These are phyloP conservation scores for Pleurotus eryngii DNA, from an alignment of 768 basidiomycete species.

Conservation along the genomic window DNA sequence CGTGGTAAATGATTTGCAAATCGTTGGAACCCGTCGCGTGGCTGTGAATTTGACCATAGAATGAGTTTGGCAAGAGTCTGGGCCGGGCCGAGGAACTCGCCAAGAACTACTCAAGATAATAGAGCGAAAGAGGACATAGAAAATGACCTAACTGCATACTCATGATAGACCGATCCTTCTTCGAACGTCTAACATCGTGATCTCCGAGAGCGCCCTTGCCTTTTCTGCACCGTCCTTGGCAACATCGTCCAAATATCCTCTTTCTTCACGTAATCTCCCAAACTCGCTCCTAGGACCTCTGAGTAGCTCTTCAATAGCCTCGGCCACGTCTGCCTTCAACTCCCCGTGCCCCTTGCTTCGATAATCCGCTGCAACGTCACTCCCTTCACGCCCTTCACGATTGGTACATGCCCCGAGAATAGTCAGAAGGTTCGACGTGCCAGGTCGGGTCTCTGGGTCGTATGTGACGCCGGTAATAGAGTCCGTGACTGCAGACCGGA, in stretches of 20 bases:
- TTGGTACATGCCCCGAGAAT: constrained; percentile 76
- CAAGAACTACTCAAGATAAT: too few species aligned
- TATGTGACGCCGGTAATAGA: constrained; percentile 72
- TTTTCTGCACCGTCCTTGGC: constrained; percentile 59
- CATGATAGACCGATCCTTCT: constrained; percentile 52
- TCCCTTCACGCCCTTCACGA: constrained; percentile 40
- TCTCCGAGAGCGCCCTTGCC: constrained; percentile 58
- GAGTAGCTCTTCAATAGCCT: constrained; percentile 68
- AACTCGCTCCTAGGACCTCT: constrained; percentile 68
- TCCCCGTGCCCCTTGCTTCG: constrained; percentile 54
- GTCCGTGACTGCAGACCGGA: constrained; percentile 84
- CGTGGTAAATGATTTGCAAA: neutral
- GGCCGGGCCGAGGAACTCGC: too few species aligned
- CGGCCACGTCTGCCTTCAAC: constrained; percentile 73
- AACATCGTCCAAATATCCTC: constrained; percentile 56
- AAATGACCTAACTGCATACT: neutral
- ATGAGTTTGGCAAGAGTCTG: too few species aligned
- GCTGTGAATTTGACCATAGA: too few species aligned
- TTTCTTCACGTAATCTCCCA: constrained; percentile 56
- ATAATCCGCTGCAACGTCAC: constrained; percentile 47
- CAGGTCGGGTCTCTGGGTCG: constrained; percentile 78
- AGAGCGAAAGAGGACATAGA: too few species aligned
- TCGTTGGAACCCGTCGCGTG: too few species aligned
- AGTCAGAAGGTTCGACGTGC: constrained; percentile 74
- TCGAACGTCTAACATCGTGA: constrained; percentile 69